phyloP scores from a whole-genome alignment of 225 moss, liverwort and hornwort species.

The Marchantia paleacea region DNA sequence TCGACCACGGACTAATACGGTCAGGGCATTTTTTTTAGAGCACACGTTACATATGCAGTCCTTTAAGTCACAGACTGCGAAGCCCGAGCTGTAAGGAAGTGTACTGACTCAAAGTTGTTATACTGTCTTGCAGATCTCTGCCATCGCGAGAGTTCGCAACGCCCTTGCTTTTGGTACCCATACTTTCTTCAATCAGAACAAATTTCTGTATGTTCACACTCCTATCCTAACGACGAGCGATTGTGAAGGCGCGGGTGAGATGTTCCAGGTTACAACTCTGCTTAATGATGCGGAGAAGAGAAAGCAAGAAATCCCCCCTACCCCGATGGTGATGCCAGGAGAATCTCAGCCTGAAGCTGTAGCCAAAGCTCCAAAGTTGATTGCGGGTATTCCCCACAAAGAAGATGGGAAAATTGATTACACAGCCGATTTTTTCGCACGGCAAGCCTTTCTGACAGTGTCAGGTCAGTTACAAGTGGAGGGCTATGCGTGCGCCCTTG shows the following conservation, averaged over 20 bases:
- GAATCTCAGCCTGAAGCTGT: conserved; percentile 2
- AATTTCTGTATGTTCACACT: conserved; percentile 90
- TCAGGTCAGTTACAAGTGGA: conserved; percentile 97
- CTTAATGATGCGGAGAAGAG: conserved; percentile 69
- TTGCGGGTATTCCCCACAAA: conserved; percentile 71
- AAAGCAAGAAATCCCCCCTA: conserved; percentile 47
- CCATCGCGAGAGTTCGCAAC: conserved; percentile 74
- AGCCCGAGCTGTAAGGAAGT: neutral
- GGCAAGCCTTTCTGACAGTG: conserved; percentile 86
- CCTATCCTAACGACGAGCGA: conserved; percentile 93
- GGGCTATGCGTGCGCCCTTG: conserved; percentile 79
- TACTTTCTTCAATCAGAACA: conserved; percentile 74
- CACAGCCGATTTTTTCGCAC: conserved; percentile 70
- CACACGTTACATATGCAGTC: neutral
- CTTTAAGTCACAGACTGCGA: neutral
- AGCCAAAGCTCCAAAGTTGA: conserved; percentile 30
- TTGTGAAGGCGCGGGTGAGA: conserved; percentile 95
- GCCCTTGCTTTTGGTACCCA: conserved; percentile 78
- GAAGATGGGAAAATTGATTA: conserved; percentile 74
- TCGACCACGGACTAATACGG: conserved; percentile 83
- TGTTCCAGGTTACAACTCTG: conserved; percentile 97
- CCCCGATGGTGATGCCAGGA: neutral
- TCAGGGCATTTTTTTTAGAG: conserved; percentile 20
- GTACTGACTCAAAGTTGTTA: neutral
- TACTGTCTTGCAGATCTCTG: conserved; percentile 58